Conservation (phyloP, 768 basidiomycete species). For the Lactarius pseudohatsudake region DNA sequence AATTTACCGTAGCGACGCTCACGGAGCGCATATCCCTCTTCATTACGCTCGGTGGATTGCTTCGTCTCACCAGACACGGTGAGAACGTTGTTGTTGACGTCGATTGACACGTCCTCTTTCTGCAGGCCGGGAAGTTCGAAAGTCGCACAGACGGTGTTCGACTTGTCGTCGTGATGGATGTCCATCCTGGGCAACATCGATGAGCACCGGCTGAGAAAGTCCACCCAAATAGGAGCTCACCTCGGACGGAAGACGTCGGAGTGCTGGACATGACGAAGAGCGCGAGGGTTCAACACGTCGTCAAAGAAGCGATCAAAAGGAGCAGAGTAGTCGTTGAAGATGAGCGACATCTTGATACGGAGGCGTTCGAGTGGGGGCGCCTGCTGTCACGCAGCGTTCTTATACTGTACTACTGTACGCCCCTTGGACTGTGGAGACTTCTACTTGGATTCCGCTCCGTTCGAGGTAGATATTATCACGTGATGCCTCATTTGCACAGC, state of each 20-base stretch:
- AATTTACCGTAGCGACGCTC: conserved; percentile 36
- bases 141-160: conserved; percentile 50
- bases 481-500: neutral
- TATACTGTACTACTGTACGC: neutral
- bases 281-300: conserved; percentile 38
- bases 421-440: neutral
- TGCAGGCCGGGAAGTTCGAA: conserved; percentile 60
- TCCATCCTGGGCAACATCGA: conserved; percentile 45
- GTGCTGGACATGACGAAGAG: conserved; percentile 21
- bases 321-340: conserved; percentile 41
- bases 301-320: conserved; percentile 48
- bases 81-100: conserved; percentile 50
- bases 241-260: conserved; percentile 22
- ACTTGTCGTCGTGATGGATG: conserved; percentile 48
- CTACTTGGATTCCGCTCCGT: neutral
- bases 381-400: neutral
- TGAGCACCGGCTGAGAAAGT: neutral
- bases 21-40: conserved; percentile 38
- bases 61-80: conserved; percentile 51
- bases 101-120: conserved; percentile 52
- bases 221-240: neutral
- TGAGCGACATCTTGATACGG: conserved; percentile 34
- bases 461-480: neutral
- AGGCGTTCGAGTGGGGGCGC: neutral
- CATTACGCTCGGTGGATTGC: conserved; percentile 37